Evolutionary conservation across 441 rosid species (phyloP).

Genomic region (Gossypium laxum): DNA sequence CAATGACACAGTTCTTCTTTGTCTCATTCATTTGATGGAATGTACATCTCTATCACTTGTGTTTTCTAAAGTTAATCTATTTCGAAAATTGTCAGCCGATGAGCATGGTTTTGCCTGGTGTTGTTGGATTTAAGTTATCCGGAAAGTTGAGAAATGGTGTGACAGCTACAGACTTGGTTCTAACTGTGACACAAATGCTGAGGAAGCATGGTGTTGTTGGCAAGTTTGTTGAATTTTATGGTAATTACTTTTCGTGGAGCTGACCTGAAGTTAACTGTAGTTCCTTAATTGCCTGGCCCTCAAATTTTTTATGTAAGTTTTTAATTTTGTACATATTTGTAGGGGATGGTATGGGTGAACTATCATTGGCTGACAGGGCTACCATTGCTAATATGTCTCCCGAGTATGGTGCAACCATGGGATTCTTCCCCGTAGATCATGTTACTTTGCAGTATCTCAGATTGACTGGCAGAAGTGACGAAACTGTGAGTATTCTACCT

Average conservation of each 20-base stretch:
- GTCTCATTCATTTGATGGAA: background rate
- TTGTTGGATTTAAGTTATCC: constrained; percentile 88
- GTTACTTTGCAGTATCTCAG: constrained; percentile 87
- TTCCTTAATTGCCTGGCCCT: background rate
- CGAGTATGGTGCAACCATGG: constrained; percentile 99
- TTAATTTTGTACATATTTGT: constrained; percentile 11
- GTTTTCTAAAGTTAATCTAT: constrained; percentile 6
- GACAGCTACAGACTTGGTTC: constrained; percentile 94
- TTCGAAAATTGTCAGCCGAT: constrained; percentile 59
- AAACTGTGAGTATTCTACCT: constrained; percentile 51
- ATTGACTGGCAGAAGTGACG: constrained; percentile 96
- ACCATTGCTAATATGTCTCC: constrained; percentile 99
- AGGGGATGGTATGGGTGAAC: constrained; percentile 88
- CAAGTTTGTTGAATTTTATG: constrained; percentile 94
- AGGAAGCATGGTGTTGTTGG: constrained; percentile 99
- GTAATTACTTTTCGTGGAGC: constrained; percentile 30
- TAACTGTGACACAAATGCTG: constrained; percentile 91
- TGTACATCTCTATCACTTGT: background rate
- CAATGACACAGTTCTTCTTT: background rate
- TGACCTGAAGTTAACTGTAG: constrained; percentile 13
- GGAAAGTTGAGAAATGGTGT: constrained; percentile 80
- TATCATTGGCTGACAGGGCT: constrained; percentile 97
- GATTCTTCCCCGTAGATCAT: constrained; percentile 97
- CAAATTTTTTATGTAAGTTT: background rate
- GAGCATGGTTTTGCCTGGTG: constrained; percentile 99